Evolutionary conservation across 2,329 filamentous ascomycete genomes (phyloP), one percentile per base, ranked within the genome.

Genomic region (Botrytis fabae): DNA sequence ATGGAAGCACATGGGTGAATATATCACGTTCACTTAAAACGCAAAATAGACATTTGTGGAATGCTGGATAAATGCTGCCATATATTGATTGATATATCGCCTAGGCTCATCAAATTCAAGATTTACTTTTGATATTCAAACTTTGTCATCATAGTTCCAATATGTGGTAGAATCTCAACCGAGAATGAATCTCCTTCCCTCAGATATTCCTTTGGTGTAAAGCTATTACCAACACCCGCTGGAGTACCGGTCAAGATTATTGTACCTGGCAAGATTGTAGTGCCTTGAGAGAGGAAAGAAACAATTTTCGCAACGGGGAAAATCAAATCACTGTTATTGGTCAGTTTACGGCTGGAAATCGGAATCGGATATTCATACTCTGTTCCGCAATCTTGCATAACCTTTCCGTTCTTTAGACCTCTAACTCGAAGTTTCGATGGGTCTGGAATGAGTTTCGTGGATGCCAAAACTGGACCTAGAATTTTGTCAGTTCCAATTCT

Each of bases 161-260:
- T 83, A 77, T 85, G 78, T 22, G 85, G 85, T 70, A 83, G 75
- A 73, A 87, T 81, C 80, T 86, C 84, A 8, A 87, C 84, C 0
- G 81, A 79, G 75, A 87, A 86, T 74, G 85, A 82, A 73, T 86
- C 84, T 2, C 85, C 84, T 3, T 81, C 80, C 73, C 81, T 82
- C 71, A 86, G 75, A 74, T 83, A 84, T 72, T 83, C 83, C 75
- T 84, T 82, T 3, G 85, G 79, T 14, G 74, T 61, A 40, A 75
- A 77, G 25, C 75, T 73, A 28, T 77, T 75, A 4, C 79, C 79
- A 51, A 80, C 77, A 76, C 84, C 84, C 59, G 80, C 80, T 2
- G 84, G 84, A 0, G 85, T 86, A 7, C 84, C 85, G 0, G 84
- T 86, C 81, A 86, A 81, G 12, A 86, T 85, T 4, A 85, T 78